Evolutionary conservation across 768 basidiomycete species (phyloP).

Genomic region (Trametes gibbosa): DNA sequence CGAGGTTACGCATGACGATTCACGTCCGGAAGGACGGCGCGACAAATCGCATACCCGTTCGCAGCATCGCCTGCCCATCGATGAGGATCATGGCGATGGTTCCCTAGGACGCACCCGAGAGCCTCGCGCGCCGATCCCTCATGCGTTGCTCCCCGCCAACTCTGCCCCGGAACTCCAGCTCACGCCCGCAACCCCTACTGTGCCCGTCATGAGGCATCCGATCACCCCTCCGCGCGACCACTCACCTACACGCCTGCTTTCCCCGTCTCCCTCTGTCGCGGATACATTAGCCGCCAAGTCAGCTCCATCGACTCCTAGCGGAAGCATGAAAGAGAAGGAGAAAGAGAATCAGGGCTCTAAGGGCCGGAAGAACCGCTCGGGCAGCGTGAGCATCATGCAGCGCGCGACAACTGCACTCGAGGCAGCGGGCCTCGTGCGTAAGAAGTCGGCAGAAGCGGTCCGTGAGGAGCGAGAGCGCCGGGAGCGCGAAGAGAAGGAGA

Average conservation of each 20-base stretch:
- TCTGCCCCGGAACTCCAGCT: slow-evolving; percentile 64
- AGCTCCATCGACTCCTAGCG: slow-evolving; percentile 67
- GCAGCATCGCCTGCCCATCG: neutral
- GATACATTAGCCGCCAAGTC: slow-evolving; percentile 48
- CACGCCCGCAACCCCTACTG: slow-evolving; percentile 76
- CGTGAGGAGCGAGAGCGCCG: slow-evolving; percentile 56
- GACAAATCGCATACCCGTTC: slow-evolving; percentile 13
- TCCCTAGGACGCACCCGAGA: slow-evolving; percentile 8
- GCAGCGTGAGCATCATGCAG: slow-evolving; percentile 95
- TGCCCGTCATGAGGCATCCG: slow-evolving; percentile 33
- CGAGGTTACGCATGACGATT: neutral
- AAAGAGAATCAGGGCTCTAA: slow-evolving; percentile 41
- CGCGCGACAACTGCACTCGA: slow-evolving; percentile 89
- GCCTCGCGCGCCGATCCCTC: slow-evolving; percentile 19
- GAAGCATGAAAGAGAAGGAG: slow-evolving; percentile 57
- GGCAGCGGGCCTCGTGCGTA: slow-evolving; percentile 78
- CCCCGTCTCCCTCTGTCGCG: slow-evolving; percentile 57
- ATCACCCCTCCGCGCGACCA: slow-evolving; percentile 53
- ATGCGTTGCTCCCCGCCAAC: slow-evolving; percentile 32
- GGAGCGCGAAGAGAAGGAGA: slow-evolving; percentile 53
- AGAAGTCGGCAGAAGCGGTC: slow-evolving; percentile 77
- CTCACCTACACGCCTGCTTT: slow-evolving; percentile 38
- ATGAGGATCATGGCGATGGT: neutral
- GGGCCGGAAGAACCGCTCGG: slow-evolving; percentile 65
- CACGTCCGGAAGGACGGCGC: neutral